These are phyloP conservation scores for Nicotiana sylvestris DNA, from an alignment of 257 asterid genomes.

Conservation along the genomic window DNA sequence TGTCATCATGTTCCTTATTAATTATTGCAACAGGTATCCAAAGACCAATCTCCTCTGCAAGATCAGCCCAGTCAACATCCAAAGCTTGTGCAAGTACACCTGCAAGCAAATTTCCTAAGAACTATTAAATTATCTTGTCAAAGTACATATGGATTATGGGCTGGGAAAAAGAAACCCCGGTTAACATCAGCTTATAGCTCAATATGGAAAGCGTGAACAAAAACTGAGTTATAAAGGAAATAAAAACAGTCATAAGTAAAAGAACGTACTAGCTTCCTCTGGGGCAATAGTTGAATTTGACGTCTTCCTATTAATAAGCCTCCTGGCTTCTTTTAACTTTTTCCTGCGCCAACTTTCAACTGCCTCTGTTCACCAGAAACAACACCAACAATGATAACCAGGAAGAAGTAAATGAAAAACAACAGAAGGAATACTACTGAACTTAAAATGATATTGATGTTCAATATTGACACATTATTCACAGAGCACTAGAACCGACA, in stretches of 20 bases:
- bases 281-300: conserved; percentile 51
- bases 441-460: not conserved
- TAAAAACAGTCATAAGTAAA: not conserved
- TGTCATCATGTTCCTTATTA: conserved; percentile 76
- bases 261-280: conserved; percentile 60
- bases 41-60: conserved; percentile 67
- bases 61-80: conserved; percentile 56
- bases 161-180: not conserved
- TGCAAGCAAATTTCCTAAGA: conserved; percentile 16
- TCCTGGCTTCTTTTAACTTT: conserved; percentile 56
- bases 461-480: not conserved
- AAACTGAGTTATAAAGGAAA: not conserved
- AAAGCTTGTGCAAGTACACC: conserved; percentile 52
- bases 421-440: not conserved
- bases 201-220: not conserved
- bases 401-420: not conserved
- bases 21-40: conserved; percentile 64
- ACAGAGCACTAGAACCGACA: not conserved
- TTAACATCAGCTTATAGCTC: not conserved
- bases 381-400: not conserved
- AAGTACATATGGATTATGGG: not conserved
- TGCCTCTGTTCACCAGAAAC: conserved; percentile 42
- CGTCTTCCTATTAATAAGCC: conserved; percentile 33
- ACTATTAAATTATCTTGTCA: not conserved
- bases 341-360: conserved; percentile 65